phyloP scores from a whole-genome alignment of 2,329 filamentous ascomycete genomes.

The Ilyonectria mors-panacis region DNA sequence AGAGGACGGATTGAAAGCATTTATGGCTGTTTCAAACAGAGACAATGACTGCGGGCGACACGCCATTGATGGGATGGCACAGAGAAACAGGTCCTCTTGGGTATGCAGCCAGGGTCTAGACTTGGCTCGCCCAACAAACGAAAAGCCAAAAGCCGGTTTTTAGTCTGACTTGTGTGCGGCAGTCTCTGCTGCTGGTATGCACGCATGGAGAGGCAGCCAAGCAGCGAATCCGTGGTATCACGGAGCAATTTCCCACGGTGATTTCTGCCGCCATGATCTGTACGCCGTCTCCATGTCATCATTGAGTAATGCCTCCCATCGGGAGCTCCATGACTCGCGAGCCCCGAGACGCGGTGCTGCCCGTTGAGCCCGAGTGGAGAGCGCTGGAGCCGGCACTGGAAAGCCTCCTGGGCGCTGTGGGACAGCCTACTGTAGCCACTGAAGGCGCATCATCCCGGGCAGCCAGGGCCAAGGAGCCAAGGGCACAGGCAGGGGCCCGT shows the following conservation, averaged over 20 bases:
- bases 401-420: neutral
- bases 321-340: slow-evolving; percentile 23
- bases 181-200: neutral
- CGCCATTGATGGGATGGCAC: slow-evolving; percentile 8
- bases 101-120: slow-evolving; percentile 20
- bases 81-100: neutral
- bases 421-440: too few species aligned
- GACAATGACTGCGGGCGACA: neutral
- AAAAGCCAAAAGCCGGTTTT: slow-evolving; percentile 21
- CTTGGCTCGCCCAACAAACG: slow-evolving; percentile 2
- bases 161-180: slow-evolving; percentile 1
- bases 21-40: slow-evolving; percentile 21
- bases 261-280: neutral
- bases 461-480: neutral
- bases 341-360: neutral
- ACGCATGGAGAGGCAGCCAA: neutral
- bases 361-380: neutral
- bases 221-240: neutral
- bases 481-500: neutral
- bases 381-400: neutral
- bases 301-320: neutral
- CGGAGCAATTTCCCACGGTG: neutral
- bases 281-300: slow-evolving; percentile 8
- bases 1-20: slow-evolving; percentile 3
- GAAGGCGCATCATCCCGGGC: too few species aligned